Conservation (phyloP, 306 rosid species). For the Cucumis sativus region Cucumber_9930_V3 NC_026657.2:36093501-36094000, state of each 20-base stretch:
- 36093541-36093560: neutral
- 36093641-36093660: neutral
- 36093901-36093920: neutral
- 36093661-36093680: neutral
- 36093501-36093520: neutral
- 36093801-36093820: neutral
- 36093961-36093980: neutral
- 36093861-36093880: neutral
- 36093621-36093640: neutral
- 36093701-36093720: slow-evolving; percentile 5
- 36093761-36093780: neutral
- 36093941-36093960: neutral
- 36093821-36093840: neutral
- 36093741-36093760: slow-evolving; percentile 4
- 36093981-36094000: neutral
- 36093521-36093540: neutral
- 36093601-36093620: neutral
- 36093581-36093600: neutral
- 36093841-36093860: slow-evolving; percentile 6
- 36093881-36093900: neutral
- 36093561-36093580: neutral
- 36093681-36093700: neutral
- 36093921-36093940: neutral
- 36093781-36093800: neutral
- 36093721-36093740: neutral